Evolutionary conservation across 139 green algal genomes (phyloP), one percentile per base, ranked within the genome.

Genomic region (Deuterostichococcus epilithicus): DNA sequence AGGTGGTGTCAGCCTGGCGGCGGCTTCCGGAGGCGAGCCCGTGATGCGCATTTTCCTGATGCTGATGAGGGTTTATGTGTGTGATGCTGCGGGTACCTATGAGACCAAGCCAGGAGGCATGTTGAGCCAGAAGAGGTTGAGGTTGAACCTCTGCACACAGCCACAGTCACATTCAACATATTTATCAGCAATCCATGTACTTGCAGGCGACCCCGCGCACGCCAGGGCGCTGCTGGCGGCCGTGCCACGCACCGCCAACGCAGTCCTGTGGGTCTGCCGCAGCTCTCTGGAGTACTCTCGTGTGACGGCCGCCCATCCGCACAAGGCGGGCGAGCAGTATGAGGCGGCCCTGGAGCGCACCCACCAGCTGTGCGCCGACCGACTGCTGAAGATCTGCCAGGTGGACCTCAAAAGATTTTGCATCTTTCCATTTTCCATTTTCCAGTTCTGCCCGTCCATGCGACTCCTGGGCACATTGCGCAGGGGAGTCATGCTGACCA

Each of bases 341-440:
- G 30, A 72, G 33, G 47, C 34, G 32, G 66, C 58, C 10, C 47
- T 86, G 13, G 75, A 59, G 22, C 32, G 70, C 59, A 75, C 84
- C 73, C 81, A 86, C 42, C 78, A 84, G 1, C 68, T 78, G 66
- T 86, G 78, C 78, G 78, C 76, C 0, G 60, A 79, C 58, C 37
- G 71, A 72, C 80, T 85, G 79, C 45, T 82, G 68, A 32, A 39
- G 59, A 38, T 81, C 39, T 84, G 80, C 26, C 47, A 30, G 45
- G 38, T 75, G 32, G 8, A 39, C 25, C 1, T n/a, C 0, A 2
- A 30, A 20, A 37, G 6, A 23, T 25, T 26, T 34, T 38, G 47
- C n/a, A n/a, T n/a, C n/a, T n/a, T n/a, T n/a, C n/a, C n/a, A n/a
- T n/a, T n/a, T n/a, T n/a, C n/a, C n/a, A n/a, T n/a, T n/a, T n/a